Conservation (phyloP, 768 basidiomycete species). For the Pleurotus cornucopiae region DNA sequence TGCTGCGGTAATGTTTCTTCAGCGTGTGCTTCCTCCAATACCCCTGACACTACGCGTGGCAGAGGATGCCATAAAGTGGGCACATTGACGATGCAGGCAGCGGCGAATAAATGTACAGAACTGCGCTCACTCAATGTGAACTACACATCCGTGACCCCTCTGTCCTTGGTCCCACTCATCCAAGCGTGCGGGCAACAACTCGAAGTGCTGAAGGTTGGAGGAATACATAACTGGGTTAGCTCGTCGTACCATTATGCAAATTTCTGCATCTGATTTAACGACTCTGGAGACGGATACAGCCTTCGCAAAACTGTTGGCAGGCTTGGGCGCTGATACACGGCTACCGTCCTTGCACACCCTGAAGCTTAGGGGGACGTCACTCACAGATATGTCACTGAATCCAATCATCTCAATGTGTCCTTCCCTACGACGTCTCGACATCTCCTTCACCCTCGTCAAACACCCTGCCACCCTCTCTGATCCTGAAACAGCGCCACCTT, state of each 20-base stretch:
- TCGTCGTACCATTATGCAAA: background rate
- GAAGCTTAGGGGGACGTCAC: conserved; percentile 51
- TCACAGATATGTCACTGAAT: conserved; percentile 47
- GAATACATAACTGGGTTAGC: conserved; percentile 57
- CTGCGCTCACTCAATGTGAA: conserved; percentile 54
- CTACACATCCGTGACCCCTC: conserved; percentile 52
- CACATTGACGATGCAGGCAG: conserved; percentile 39
- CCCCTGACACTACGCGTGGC: conserved; percentile 9
- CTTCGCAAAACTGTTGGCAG: conserved; percentile 40
- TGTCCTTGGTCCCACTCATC: conserved; percentile 41
- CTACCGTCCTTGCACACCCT: conserved; percentile 44
- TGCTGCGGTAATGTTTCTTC: conserved; percentile 43
- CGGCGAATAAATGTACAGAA: conserved; percentile 34
- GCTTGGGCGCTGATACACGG: conserved; percentile 19
- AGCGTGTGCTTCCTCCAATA: background rate
- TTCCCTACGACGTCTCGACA: conserved; percentile 49
- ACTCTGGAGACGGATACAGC: conserved; percentile 50
- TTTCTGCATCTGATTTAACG: conserved; percentile 1
- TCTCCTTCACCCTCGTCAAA: conserved; percentile 59
- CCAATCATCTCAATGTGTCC: conserved; percentile 43
- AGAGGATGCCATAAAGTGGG: conserved; percentile 63
- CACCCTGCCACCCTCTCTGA: conserved; percentile 24
- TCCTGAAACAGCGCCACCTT: conserved; percentile 11
- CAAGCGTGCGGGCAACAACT: conserved; percentile 27
- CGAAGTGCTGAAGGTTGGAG: conserved; percentile 59